Base-by-base conservation (phyloP, 2,329 filamentous ascomycete genomes). In the Ascochyta clinopodiicola region DNA sequence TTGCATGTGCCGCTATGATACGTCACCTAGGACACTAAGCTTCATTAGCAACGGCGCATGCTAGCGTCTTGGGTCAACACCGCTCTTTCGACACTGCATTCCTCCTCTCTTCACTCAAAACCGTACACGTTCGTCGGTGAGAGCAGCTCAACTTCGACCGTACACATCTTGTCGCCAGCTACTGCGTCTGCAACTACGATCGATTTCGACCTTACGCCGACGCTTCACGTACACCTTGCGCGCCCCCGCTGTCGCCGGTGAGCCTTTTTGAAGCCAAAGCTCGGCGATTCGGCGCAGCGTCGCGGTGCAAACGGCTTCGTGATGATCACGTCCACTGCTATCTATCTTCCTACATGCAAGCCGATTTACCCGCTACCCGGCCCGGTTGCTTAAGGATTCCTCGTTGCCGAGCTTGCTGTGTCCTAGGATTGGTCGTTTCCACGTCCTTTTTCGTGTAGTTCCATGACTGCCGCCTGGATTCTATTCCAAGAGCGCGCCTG, bases 91-190 rank as follows among this genome's bases (percentile, higher is more conserved):
- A 49, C 39, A 46, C 44, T 50, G 51, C 56, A 59, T 49, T 31
- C 47, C 56, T 47, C 37, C 45, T 47, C 40, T 32, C 39, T 39
- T 40, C 52, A 50, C 45, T 51, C 24, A 46, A 31, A 48, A 51
- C 44, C 44, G 35, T 47, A 36, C 58, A 44, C 40, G 40, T 47
- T 51, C 56, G 65, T 70, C 69, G 70, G 70, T 73, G 70, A 71
- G 68, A 66, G 62, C 66, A 43, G 42, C 43, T 56, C 27, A 10
- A 56, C 44, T 53, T 58, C 64, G 59, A 67, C 62, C 38, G 35
- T 52, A 43, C 51, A 37, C n/a, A 4, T 36, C 10, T 15, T 36
- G 15, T 13, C 17, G 37, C 35, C 25, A 42, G 21, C 27, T 9
- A 7, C 35, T 48, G 43, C 22, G 27, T 22, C 54, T 52, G 48